Percentiles rank a stretch among this genome's conserved stretches.
Evolutionary conservation across 2,329 filamentous ascomycete genomes (phyloP).

Genomic region (Podosphaera xanthii): DNA sequence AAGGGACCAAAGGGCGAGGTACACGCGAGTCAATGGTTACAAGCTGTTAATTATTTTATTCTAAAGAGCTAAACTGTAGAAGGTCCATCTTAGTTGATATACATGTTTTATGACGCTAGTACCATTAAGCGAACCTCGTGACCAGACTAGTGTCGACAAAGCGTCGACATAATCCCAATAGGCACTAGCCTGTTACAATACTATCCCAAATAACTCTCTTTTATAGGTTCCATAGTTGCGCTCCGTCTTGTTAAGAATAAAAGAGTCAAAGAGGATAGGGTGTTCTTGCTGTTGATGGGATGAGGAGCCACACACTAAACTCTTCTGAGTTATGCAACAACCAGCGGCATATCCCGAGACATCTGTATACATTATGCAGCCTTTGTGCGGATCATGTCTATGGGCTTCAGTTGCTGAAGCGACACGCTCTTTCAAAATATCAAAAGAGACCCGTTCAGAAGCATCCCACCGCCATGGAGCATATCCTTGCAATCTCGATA

Average conservation of each 20-base stretch:
- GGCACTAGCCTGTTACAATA: neutral
- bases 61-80: no score
- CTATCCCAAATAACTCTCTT: neutral
- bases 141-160: no score
- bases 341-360: neutral
- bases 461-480: neutral
- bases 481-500: neutral
- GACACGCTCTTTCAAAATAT: neutral
- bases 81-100: no score
- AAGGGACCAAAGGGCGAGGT: no score
- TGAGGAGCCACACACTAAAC: neutral
- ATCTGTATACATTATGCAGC: neutral
- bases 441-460: neutral
- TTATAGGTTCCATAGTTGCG: neutral
- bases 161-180: no score
- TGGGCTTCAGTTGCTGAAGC: neutral
- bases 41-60: no score
- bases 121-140: no score
- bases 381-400: constrained; percentile 12
- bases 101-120: no score
- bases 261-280: neutral
- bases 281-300: neutral
- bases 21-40: no score
- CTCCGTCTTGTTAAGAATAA: neutral
- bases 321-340: neutral